A percentile compares a stretch with the other conserved stretches of the same genome.
Conservation (phyloP, 208 protist species). For the Tetramitus jugosus region DNA sequence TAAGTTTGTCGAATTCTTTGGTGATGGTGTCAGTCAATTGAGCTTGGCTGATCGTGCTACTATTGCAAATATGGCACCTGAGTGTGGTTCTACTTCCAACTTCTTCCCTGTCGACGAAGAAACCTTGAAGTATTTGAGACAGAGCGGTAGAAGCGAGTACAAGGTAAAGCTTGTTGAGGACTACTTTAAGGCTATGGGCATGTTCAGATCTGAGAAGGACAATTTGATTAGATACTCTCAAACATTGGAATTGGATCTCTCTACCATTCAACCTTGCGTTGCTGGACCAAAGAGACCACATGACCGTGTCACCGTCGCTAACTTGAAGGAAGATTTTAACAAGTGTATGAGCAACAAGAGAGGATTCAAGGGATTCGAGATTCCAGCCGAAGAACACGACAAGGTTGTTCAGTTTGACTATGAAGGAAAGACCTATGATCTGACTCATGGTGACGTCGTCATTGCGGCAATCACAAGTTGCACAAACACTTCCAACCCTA, state of each 20-base stretch:
- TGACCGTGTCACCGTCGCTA: constrained; percentile 75
- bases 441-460: constrained; percentile 81
- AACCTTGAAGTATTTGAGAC: constrained; percentile 78
- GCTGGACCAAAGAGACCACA: constrained; percentile 88
- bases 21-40: constrained; percentile 69
- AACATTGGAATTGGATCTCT: constrained; percentile 52
- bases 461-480: constrained; percentile 91
- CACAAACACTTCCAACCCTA: constrained; percentile 90
- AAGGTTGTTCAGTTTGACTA: constrained; percentile 66
- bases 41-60: constrained; percentile 84
- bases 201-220: not conserved
- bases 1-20: constrained; percentile 95
- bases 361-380: constrained; percentile 89
- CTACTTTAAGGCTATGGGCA: constrained; percentile 62
- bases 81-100: constrained; percentile 62
- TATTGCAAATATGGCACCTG: constrained; percentile 91
- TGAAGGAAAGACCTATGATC: constrained; percentile 59
- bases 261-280: constrained; percentile 69
- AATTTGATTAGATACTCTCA: not conserved
- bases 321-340: constrained; percentile 81
- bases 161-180: constrained; percentile 72
- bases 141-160: constrained; percentile 63
- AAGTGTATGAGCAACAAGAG: constrained; percentile 68
- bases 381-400: constrained; percentile 57
- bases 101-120: constrained; percentile 90